Percentiles rank a stretch among this genome's conserved stretches.
phyloP scores from a whole-genome alignment of 2,329 filamentous ascomycete genomes.

The Talaromyces sp. region DNA sequence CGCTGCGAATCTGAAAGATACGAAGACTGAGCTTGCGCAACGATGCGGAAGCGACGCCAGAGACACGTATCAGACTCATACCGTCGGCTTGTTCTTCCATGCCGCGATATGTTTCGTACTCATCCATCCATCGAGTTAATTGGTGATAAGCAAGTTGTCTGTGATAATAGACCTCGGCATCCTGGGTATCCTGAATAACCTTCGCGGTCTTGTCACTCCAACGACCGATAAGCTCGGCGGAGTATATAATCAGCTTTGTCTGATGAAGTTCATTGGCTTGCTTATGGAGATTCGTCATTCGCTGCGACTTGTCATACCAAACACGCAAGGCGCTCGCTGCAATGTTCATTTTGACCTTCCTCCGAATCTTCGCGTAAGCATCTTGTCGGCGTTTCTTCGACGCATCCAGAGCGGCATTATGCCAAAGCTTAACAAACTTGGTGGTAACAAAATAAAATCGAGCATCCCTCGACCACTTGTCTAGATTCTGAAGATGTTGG shows the following conservation, averaged over 20 bases:
- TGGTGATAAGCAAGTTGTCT: conserved; percentile 37
- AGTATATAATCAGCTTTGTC: conserved; percentile 32
- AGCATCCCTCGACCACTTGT: conserved; percentile 54
- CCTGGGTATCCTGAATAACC: conserved; percentile 32
- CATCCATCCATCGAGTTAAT: conserved; percentile 37
- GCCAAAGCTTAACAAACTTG: conserved; percentile 51
- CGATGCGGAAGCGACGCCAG: conserved; percentile 45
- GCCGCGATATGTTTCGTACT: conserved; percentile 30
- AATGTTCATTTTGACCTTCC: conserved; percentile 53
- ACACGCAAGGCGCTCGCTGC: conserved; percentile 42
- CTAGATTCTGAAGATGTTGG: conserved; percentile 46
- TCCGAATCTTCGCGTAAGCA: conserved; percentile 53
- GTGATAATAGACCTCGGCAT: conserved; percentile 38
- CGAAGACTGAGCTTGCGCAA: conserved; percentile 58
- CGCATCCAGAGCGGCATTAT: conserved; percentile 47
- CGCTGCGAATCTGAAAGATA: conserved; percentile 53
- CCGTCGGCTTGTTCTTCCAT: conserved; percentile 45
- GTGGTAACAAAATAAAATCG: conserved; percentile 55
- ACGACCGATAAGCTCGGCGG: conserved; percentile 35
- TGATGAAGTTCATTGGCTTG: conserved; percentile 39
- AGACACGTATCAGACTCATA: conserved; percentile 46
- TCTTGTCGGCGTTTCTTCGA: conserved; percentile 53
- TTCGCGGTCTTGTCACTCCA: conserved; percentile 44
- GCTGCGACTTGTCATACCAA: conserved; percentile 36
- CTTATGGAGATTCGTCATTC: conserved; percentile 35